Evolutionary conservation across 1,284 basidiomycete genomes (phyloP), one percentile per base, ranked within the genome.

Genomic region (Erythrobasidium hasegawianum): DNA sequence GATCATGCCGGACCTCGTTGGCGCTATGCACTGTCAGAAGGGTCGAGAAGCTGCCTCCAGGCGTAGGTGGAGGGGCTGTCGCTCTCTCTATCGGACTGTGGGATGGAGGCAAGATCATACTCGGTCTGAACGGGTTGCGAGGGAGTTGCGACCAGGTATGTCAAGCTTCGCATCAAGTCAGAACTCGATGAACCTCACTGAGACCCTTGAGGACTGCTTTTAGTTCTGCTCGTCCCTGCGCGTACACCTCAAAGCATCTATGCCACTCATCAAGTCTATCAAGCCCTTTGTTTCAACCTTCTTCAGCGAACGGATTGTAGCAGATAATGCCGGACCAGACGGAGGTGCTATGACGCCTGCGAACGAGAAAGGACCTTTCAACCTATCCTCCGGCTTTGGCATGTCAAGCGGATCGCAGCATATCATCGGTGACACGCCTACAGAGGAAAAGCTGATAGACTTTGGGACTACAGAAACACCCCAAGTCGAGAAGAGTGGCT

Each of bases 41-140:
- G 45, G 96, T 98, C n/a, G 96, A 99, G 78, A 82, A 94, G 55
- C 71, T 77, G 27, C 62, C 57, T 50, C 18, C 53, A 41, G 65
- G 56, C 10, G 57, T 67, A 13, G 65, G 64, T 75, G 69, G 76
- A 22, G 94, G 93, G 4, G 88, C 97, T 29, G 97, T 97, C 76
- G 95, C 95, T 4, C 83, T 98, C 45, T 92, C 90, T 72, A 81
- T 98, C 27, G 85, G 87, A n/a, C 86, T 92, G 62, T 98, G 94
- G 92, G 92, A 97, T 77, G 88, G 90, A 52, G 86, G 90, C 83
- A 90, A 96, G 81, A 89, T 97, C 73, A 91, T 94, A 70, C 20
- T 57, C n/a, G 55, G 57, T 20, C 47, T 56, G 49, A 58, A 57
- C 71, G 89, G 83, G 26, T 18, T 52, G 27, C 49, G 39, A 49